phyloP scores from a whole-genome alignment of 2,329 filamentous ascomycete species.

The Aspergillus flavus region DNA sequence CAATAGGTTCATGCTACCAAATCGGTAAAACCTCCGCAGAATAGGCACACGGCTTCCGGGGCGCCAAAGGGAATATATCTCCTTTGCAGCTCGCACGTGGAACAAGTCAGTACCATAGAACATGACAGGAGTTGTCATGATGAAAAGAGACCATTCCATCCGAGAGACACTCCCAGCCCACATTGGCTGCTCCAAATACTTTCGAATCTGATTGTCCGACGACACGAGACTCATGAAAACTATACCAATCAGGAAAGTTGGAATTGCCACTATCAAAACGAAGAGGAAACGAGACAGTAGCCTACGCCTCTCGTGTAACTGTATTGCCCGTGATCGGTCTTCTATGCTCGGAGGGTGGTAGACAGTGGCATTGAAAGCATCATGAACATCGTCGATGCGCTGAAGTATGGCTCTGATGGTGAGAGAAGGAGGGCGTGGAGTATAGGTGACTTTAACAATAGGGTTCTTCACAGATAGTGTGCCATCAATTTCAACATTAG shows the following conservation, averaged over 20 bases:
- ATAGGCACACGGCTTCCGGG: constrained; percentile 72
- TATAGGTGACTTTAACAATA: constrained; percentile 71
- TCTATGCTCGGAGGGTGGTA: constrained; percentile 82
- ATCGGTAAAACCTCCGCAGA: constrained; percentile 79
- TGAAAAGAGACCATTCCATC: constrained; percentile 76
- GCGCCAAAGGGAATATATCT: constrained; percentile 76
- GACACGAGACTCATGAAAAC: constrained; percentile 86
- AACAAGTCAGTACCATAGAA: constrained; percentile 85
- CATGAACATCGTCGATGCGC: constrained; percentile 67
- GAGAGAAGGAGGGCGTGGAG: constrained; percentile 66
- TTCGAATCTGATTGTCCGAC: constrained; percentile 57
- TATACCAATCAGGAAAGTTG: constrained; percentile 84
- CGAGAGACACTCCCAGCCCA: constrained; percentile 71
- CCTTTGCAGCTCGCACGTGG: constrained; percentile 76
- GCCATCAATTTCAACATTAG: constrained; percentile 47
- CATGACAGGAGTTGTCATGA: constrained; percentile 83
- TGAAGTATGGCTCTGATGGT: constrained; percentile 75
- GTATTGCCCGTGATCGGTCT: constrained; percentile 74
- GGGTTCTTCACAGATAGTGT: constrained; percentile 63
- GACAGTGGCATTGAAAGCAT: constrained; percentile 67
- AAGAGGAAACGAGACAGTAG: constrained; percentile 72
- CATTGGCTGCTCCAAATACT: constrained; percentile 71
- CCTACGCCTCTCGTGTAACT: constrained; percentile 67
- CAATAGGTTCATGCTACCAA: constrained; percentile 95
- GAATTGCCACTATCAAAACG: constrained; percentile 70